Evolutionary conservation across 2,329 filamentous ascomycete species (phyloP), one percentile per base, ranked within the genome.

Genomic region (Microsporum ferrugineum): DNA sequence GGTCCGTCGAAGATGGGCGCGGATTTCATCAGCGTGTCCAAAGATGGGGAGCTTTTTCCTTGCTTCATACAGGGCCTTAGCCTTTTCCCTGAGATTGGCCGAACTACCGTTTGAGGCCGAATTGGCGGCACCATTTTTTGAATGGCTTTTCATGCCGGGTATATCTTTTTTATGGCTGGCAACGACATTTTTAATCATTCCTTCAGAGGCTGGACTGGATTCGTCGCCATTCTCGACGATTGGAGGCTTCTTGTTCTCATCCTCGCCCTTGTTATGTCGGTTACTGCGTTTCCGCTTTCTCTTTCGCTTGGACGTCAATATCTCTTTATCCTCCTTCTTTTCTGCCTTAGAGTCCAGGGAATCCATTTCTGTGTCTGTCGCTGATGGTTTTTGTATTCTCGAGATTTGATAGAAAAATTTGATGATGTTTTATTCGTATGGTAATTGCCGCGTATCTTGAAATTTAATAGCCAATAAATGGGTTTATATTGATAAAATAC

Each of bases 21-120:
- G 84, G 57, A 96, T 95, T 31, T 86, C 81, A 38, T 85, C 78
- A 56, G 84, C 84, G 65, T 91, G 83, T 2, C 81, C 76, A 84
- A 89, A 96, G 66, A 96, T 92, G 0, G 91, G 91, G 2, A 96
- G 80, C 12, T 83, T 79, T 69, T 87, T 83, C 27, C 90, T 83
- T 5, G 78, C 74, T 57, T 73, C 68, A 59, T 78, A 75, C 3
- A 84, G 71, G 2, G 72, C 71, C 58, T 77, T 75, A 17, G 80
- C 79, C 61, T 76, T 78, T 65, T 77, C 75, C 51, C 73, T 72
- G 7, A 78, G 31, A 60, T 63, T 53, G 68, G 68, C 12, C 2
- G 27, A 10, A 27, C 10, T 12, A 2, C 5, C 10, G n/a, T 53
- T 53, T 14, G 58, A 31, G 10, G 8, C 8, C 31, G 57, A 57